Conservation (phyloP, 805 yeast genomes). For the Candida silvatica region DNA sequence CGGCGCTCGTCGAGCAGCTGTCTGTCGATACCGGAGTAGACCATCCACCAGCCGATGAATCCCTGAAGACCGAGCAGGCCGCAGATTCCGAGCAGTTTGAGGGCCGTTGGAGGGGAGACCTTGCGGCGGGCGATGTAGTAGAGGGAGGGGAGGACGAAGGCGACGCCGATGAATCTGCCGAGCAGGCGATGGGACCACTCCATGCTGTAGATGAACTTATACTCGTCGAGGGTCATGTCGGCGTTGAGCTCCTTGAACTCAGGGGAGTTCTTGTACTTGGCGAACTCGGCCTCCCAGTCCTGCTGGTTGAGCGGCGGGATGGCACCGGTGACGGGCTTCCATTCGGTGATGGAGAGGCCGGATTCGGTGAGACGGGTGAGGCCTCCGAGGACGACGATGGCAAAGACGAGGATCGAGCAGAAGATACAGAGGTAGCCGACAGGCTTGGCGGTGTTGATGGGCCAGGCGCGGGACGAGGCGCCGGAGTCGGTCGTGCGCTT, state of each 20-base stretch:
- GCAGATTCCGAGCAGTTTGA: constrained; percentile 63
- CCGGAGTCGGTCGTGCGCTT: constrained; percentile 3
- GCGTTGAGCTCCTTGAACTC: constrained; percentile 87
- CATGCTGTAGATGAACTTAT: constrained; percentile 91
- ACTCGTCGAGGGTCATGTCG: constrained; percentile 83
- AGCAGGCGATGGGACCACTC: constrained; percentile 95
- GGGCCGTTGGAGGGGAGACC: constrained; percentile 60
- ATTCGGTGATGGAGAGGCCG: constrained; percentile 92
- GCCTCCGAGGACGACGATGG: constrained; percentile 95
- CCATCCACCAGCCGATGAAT: constrained; percentile 99
- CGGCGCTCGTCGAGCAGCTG: constrained; percentile 68
- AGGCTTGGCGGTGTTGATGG: constrained; percentile 38
- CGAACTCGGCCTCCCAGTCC: constrained; percentile 85
- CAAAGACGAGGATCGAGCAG: constrained; percentile 83
- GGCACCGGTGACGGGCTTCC: constrained; percentile 97
- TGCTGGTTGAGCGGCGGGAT: constrained; percentile 75
- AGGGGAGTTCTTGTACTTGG: constrained; percentile 76
- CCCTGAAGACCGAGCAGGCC: constrained; percentile 87
- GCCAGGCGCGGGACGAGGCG: constrained; percentile 20
- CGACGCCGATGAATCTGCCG: constrained; percentile 85
- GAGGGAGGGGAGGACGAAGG: constrained; percentile 76
- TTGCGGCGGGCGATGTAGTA: constrained; percentile 65
- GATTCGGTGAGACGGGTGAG: constrained; percentile 92
- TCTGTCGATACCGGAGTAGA: constrained; percentile 85
- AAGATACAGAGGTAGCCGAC: constrained; percentile 89